Evolutionary conservation across 2,329 filamentous ascomycete species (phyloP), one percentile per base, ranked within the genome.

Genomic region (Phyllosticta citribraziliensis): DNA sequence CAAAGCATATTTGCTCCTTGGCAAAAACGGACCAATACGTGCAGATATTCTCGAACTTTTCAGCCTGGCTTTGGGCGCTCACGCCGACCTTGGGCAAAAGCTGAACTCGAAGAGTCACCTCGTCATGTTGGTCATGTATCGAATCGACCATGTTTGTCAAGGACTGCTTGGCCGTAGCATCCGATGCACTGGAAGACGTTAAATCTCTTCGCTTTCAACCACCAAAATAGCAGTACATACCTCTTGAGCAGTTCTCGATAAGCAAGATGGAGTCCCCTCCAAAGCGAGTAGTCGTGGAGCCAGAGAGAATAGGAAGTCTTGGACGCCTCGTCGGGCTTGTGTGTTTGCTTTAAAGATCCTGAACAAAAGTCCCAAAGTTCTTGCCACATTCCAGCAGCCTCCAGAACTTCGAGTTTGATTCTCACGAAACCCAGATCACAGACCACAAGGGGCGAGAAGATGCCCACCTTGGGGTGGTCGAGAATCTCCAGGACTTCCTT

Each of bases 351-450:
- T 22, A 62, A 35, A 19, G 60, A 55, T 10, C 50, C 56, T 9
- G 25, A 52, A n/a, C 55, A 62, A 52, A 62, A 62, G 24, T 62
- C 60, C 55, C 55, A 62, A 9, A 62, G 53, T 51, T 58, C 30
- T 19, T 62, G 51, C 60, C 60, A 62, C 60, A 62, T 58, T 20
- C 20, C 20, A 14, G 52, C 51, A 19, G 57, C 55, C 52, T 54
- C 55, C 30, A 62, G 14, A 20, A 62, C 56, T 17, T 62, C 51
- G 6, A 62, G 51, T n/a, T 62, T 62, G 24, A 56, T 62, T 17
- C 60, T 55, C 22, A 62, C 60, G 19, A 62, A 62, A 24, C 51
- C 47, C 5, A 55, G 52, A 52, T 62, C 60, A 52, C 60, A 62
- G 19, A 57, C 35, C 9, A 62, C 52, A 35, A 62, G 60, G 8